Conservation (phyloP, 2,329 filamentous ascomycete genomes). For the Grosmannia huntii region DNA sequence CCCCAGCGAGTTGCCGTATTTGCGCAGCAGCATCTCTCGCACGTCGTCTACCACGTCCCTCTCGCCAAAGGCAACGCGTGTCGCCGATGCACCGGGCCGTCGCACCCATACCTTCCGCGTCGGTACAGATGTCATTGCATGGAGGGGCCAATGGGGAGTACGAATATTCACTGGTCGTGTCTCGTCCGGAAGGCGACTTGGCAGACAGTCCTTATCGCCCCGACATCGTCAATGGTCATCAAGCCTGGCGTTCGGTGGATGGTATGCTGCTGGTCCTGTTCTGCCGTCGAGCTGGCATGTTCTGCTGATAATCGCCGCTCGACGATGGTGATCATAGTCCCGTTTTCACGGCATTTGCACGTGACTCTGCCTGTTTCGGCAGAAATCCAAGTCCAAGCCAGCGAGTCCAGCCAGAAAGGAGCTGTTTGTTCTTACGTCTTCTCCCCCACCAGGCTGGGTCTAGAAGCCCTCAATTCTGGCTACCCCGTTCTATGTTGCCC, state of each 20-base stretch:
- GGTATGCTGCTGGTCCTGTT: neutral
- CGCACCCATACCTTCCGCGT: constrained; percentile 91
- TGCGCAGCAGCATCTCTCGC: constrained; percentile 79
- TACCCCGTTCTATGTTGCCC: too few species aligned
- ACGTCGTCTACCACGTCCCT: constrained; percentile 92
- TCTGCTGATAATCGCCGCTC: neutral
- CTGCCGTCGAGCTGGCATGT: neutral
- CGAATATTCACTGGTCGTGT: neutral
- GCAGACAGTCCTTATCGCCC: neutral
- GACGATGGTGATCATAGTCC: neutral
- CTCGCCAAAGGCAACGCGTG: constrained; percentile 70
- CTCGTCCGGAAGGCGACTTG: neutral
- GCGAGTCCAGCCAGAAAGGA: too few species aligned
- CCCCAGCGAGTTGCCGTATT: constrained; percentile 88
- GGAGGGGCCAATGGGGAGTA: neutral
- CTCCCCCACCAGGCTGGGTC: too few species aligned
- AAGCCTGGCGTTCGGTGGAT: neutral
- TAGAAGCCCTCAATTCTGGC: too few species aligned
- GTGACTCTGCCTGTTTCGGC: neutral
- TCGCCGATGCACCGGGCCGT: constrained; percentile 72
- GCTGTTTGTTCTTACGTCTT: too few species aligned
- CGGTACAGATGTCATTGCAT: constrained; percentile 31
- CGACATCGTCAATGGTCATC: neutral
- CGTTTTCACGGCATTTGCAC: neutral
- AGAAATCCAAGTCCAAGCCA: too few species aligned